phyloP scores from a whole-genome alignment of 805 yeast genomes.

The Metschnikowia anglica region DNA sequence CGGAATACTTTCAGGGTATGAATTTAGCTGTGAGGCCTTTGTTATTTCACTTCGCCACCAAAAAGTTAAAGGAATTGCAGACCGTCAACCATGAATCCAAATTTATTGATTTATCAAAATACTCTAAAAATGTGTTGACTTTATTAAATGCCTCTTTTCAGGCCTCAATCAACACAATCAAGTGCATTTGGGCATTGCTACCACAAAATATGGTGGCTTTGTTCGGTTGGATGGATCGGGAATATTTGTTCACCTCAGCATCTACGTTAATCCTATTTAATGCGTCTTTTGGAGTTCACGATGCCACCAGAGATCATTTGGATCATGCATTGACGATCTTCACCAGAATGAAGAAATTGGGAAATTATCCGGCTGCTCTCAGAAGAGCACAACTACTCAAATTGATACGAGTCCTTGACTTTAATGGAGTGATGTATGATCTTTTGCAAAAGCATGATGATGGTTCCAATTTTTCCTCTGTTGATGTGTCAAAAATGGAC shows the following conservation, averaged over 20 bases:
- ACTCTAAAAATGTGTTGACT: conserved; percentile 66
- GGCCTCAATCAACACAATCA: conserved; percentile 72
- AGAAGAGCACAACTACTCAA: conserved; percentile 70
- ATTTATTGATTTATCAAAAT: conserved; percentile 63
- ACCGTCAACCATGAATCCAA: conserved; percentile 43
- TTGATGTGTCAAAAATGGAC: conserved; percentile 13
- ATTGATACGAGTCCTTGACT: conserved; percentile 63
- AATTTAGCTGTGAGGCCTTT: conserved; percentile 77
- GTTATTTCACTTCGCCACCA: conserved; percentile 70
- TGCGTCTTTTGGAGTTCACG: conserved; percentile 80
- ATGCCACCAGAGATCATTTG: conserved; percentile 66
- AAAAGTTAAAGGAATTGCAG: conserved; percentile 53
- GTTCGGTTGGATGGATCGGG: conserved; percentile 86
- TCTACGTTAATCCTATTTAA: conserved; percentile 71
- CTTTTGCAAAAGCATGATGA: conserved; percentile 60
- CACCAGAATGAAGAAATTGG: conserved; percentile 72
- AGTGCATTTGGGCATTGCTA: conserved; percentile 70
- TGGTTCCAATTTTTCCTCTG: conserved; percentile 21
- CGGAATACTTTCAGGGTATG: conserved; percentile 81
- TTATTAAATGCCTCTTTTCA: conserved; percentile 74
- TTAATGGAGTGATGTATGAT: conserved; percentile 61
- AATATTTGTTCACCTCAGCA: conserved; percentile 73
- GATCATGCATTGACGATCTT: conserved; percentile 71
- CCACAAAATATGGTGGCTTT: conserved; percentile 82
- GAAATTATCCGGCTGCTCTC: conserved; percentile 77